Evolutionary conservation across 164 flowering plant species (phyloP), one percentile per base, ranked within the genome.

Genomic region (Tetrastigma voinierianum): DNA sequence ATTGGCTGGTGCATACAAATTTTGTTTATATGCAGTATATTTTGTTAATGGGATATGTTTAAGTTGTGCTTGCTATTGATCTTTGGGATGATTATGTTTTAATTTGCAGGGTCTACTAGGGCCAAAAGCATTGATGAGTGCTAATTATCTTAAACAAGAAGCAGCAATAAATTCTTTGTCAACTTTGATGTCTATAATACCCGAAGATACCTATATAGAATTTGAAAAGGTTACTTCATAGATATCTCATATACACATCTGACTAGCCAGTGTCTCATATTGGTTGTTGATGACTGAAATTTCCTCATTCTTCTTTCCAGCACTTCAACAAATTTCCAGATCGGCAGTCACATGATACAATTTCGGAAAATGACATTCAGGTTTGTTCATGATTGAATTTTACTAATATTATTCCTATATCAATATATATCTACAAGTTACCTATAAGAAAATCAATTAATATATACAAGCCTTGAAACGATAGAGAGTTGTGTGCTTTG

Each of bases 331-430:
- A 70, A 70, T 87, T 84, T 73, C 92, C 93, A 54, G 96, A 88
- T 32, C 83, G 80, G 53, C 10, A 10, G 66, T 81, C 78, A 32
- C 99, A 96, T 76, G 88, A 93, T 81, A 56, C 55, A 60, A 90
- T 96, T 63, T 84, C 99, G 10, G 89, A 83, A 69, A 84, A 62
- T 78, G 99, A 91, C 49, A 80, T 96, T 80, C 86, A 82, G 96
- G 99, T 60, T 18, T 9, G 43, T 10, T 19, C 40, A 25, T 25
- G 40, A 25, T 25, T 25, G 40, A 25, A 25, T 25, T 25, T 25
- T 25, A 25, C 40, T 25, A 25, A 25, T 25, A 25, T 25, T 25
- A 25, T 25, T 25, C 6, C 6, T 25, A 0, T 25, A 25, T 25
- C 40, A 25, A 4, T 25, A 25, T 4, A 25, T 25, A 25, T 25